These are phyloP conservation scores for Cucumis cinereus DNA, from an alignment of 306 rosid genomes.

Conservation along the genomic window DNA sequence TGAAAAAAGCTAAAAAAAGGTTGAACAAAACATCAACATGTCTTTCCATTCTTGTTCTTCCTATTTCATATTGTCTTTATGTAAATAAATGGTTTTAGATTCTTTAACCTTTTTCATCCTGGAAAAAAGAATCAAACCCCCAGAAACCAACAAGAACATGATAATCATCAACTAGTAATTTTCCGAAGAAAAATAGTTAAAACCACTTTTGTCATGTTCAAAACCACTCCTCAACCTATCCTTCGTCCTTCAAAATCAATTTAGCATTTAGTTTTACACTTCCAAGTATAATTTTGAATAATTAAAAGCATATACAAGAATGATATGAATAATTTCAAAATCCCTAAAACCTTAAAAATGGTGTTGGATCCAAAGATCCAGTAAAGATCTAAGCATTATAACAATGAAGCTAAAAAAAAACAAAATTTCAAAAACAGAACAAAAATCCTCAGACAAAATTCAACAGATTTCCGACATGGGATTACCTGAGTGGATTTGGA, in stretches of 20 bases:
- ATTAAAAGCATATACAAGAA: too few relatives aligned
- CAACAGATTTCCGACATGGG: neutral
- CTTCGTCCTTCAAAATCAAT: too few relatives aligned
- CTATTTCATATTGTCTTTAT: neutral
- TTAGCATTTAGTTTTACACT: too few relatives aligned
- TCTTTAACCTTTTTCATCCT: neutral
- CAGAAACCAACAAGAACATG: neutral
- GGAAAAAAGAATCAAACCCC: constrained; percentile 2
- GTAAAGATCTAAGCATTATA: neutral
- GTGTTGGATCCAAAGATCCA: constrained; percentile 2
- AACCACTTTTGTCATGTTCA: too few relatives aligned
- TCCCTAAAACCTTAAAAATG: neutral
- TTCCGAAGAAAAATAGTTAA: too few relatives aligned
- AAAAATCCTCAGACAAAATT: neutral
- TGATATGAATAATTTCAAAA: too few relatives aligned
- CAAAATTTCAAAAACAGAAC: neutral
- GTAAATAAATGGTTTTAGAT: neutral
- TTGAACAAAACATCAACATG: neutral
- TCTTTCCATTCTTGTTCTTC: neutral
- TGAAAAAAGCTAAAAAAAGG: neutral
- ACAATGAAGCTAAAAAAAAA: neutral
- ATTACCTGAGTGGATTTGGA: neutral
- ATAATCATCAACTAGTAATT: too few relatives aligned
- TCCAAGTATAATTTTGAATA: too few relatives aligned
- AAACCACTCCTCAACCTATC: too few relatives aligned